Evolutionary conservation across 2,329 filamentous ascomycete genomes (phyloP).

Genomic region (Acrodontium crateriforme): DNA sequence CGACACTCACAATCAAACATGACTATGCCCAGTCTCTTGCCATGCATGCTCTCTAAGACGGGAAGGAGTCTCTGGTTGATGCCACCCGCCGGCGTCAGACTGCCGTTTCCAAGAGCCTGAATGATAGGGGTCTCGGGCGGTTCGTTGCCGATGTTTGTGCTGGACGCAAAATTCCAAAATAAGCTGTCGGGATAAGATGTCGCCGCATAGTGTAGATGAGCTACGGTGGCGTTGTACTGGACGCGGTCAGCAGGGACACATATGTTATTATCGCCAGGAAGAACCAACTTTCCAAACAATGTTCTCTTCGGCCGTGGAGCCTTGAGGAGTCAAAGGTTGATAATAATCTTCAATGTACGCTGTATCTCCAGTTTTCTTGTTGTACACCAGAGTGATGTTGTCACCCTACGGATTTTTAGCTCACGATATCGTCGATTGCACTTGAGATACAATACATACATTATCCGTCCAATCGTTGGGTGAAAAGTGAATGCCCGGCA

Average conservation of each 20-base stretch:
- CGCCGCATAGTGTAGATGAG: constrained; percentile 28
- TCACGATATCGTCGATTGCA: no score
- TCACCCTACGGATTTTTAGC: constrained; percentile 3
- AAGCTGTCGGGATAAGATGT: constrained; percentile 22
- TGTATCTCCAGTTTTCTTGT: constrained; percentile 22
- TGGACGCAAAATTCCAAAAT: constrained; percentile 37
- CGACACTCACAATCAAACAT: constrained; percentile 34
- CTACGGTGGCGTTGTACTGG: constrained; percentile 26
- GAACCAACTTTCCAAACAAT: constrained; percentile 27
- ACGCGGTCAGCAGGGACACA: neutral
- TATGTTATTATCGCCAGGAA: neutral
- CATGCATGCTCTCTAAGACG: constrained; percentile 23
- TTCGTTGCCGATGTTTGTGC: constrained; percentile 26
- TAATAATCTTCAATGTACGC: constrained; percentile 40
- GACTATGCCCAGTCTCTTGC: constrained; percentile 36
- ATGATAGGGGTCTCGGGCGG: constrained; percentile 30
- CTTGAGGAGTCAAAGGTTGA: constrained; percentile 21
- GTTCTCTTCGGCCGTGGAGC: constrained; percentile 23
- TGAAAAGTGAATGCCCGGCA: constrained; percentile 36
- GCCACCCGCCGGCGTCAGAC: constrained; percentile 26
- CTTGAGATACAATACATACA: constrained; percentile 1
- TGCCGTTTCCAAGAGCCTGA: constrained; percentile 32
- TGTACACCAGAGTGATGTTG: constrained; percentile 31
- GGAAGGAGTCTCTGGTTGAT: constrained; percentile 32
- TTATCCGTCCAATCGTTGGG: constrained; percentile 34